Base-by-base conservation (phyloP, 192 early-diverging fungal genomes). In the Backusella mclennaniae region DNA sequence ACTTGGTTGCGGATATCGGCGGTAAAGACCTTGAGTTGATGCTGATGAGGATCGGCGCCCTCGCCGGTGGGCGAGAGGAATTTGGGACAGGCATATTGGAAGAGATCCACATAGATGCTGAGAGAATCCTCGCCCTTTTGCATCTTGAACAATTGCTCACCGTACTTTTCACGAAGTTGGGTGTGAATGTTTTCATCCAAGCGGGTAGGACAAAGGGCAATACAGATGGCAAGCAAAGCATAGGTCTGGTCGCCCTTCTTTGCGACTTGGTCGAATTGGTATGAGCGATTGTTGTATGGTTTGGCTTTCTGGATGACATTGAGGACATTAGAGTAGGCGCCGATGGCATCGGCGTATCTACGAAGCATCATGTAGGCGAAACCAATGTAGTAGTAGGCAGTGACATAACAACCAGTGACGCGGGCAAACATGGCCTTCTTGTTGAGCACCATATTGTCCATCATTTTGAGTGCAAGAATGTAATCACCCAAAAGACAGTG, bases 291-390 rank as follows among this genome's bases (percentile, higher is more conserved):
- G 83, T 98, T 95, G 88, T 96, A 98, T 84, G 97, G 95, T 89
- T 93, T 95, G 35, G 95, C 97, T 71, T 96, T 89, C 72, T 93
- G 88, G 66, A 98, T 93, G 82, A 96, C 97, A 21, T 92, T 89
- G 71, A 97, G 88, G 78, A 98, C 93, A 80, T 95, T 94, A 23
- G 92, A 91, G 85, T 97, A 96, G 8, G 94, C 90, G 79, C 92
- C 93, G 86, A 96, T 95, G 67, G 97, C 97, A 79, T 99, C 97
- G 46, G 95, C 90, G 79, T 97, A 99, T 76, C 97, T 88, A 63
- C 96, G 87, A 95, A 97, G 95, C 97, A 99, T 99, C 94, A 97
- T 91, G 88, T 97, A 99, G 38, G 96, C 90, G 81, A 99, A 97
- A 49, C 96, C 97, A 39, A 97, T 94, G 85, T 97, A 97, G 87